phyloP scores from a whole-genome alignment of 495 filamentous ascomycete species.

The Apodospora peruviana region DNA sequence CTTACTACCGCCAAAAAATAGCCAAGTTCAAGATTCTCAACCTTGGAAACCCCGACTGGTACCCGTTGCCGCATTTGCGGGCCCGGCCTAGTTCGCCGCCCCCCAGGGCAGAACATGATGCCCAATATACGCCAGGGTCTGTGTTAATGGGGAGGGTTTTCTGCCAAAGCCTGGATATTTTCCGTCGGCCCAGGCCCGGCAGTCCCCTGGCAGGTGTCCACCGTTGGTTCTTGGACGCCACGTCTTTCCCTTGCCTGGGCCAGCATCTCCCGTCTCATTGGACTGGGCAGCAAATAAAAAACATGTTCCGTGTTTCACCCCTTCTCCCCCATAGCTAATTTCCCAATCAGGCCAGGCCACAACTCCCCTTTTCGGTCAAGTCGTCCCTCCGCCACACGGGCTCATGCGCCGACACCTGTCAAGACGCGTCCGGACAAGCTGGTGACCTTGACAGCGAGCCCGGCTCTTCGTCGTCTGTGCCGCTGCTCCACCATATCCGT shows the following conservation, averaged over 20 bases:
- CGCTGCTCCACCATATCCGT: too few relatives aligned
- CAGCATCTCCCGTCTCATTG: constrained; percentile 7
- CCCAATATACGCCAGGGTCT: neutral
- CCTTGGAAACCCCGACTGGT: too few relatives aligned
- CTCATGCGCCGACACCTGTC: too few relatives aligned
- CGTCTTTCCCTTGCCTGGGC: neutral
- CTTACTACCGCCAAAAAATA: too few relatives aligned
- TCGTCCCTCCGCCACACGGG: too few relatives aligned
- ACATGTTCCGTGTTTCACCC: constrained; percentile 11
- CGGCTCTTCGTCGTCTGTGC: constrained; percentile 6
- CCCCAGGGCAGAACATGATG: too few relatives aligned
- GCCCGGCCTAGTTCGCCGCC: too few relatives aligned
- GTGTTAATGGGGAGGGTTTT: too few relatives aligned
- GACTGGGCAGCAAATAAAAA: neutral
- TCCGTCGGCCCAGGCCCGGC: neutral
- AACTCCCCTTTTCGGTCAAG: too few relatives aligned
- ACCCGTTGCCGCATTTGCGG: too few relatives aligned
- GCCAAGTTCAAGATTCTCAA: too few relatives aligned
- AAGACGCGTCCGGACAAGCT: neutral
- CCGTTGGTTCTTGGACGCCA: neutral
- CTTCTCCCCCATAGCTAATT: constrained; percentile 6
- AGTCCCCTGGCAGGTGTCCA: neutral
- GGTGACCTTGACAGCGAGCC: constrained; percentile 1
- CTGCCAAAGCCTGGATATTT: neutral
- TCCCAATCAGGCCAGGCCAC: constrained; percentile 16